phyloP scores from a whole-genome alignment of 163 green algal genomes.

The Scenedesmus sp. region DNA sequence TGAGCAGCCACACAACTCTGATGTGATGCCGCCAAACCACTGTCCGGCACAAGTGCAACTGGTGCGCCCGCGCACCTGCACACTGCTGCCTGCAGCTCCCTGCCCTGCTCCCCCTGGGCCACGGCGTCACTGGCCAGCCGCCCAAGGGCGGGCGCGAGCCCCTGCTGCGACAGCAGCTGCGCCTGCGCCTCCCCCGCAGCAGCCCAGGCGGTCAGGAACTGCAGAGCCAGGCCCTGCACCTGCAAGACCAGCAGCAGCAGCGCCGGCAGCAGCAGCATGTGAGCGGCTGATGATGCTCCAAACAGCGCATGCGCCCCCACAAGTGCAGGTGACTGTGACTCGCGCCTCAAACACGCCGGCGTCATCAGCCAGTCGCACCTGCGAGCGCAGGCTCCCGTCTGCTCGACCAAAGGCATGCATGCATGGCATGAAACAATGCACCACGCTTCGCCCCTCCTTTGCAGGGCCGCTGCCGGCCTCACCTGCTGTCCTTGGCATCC shows the following conservation, averaged over 20 bases:
- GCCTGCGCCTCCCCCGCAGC: conserved; percentile 58
- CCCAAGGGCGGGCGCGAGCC: conserved; percentile 27
- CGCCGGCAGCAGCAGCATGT: background rate
- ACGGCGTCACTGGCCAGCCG: conserved; percentile 56
- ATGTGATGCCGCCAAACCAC: too few species aligned
- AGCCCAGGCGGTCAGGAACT: conserved; percentile 64
- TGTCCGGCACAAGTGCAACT: background rate
- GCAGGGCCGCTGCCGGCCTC: too few species aligned
- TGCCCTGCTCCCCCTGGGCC: conserved; percentile 13
- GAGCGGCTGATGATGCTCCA: background rate
- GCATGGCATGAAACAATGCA: too few species aligned
- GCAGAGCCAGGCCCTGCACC: conserved; percentile 56
- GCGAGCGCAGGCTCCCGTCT: too few species aligned
- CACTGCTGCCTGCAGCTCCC: conserved; percentile 60
- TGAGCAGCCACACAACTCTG: too few species aligned
- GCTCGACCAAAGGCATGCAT: too few species aligned
- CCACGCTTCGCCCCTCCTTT: too few species aligned
- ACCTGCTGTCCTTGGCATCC: conserved; percentile 14
- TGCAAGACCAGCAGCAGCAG: background rate
- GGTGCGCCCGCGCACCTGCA: conserved; percentile 47
- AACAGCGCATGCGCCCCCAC: background rate
- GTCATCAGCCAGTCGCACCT: too few species aligned
- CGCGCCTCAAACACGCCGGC: too few species aligned
- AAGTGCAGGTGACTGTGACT: too few species aligned
- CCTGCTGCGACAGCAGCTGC: conserved; percentile 56